Base-by-base conservation (phyloP, 176 grass and related monocot genomes). In the Thalia dealbata region DNA sequence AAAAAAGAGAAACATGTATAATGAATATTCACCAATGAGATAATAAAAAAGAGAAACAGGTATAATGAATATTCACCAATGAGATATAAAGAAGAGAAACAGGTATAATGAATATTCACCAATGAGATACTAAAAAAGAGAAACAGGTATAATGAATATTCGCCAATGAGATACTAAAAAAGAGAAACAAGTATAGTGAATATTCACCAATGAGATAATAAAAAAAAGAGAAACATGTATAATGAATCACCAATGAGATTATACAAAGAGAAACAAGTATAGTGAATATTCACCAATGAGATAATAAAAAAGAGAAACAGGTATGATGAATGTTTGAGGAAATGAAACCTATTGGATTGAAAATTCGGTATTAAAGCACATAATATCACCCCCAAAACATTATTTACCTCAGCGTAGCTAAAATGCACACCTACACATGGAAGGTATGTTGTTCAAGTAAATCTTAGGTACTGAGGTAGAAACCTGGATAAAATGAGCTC, bases 401-500 rank as follows among this genome's bases (percentile, higher is more conserved):
- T 10, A n/a, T 22, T 7, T 60, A 58, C 21, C 54, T 58, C 22
- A 2, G n/a, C n/a, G 16, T 6, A 6, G 6, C 6, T n/a, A n/a
- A 63, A 28, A 2, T 63, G 61, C 23, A 63, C 61, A 28, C 10
- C 2, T 13, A 29, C 25, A 63, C 2, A 43, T 68, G 14, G 32
- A 69, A 12, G 3, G 18, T 22, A 44, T 6, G 19, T 1, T 67
- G 63, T 68, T 27, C 55, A 71, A 41, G 22, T 15, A 28, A 7
- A 76, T 60, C 41, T 55, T 3, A 50, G 73, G 21, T 84, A 72
- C 52, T 10, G 32, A 50, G 73, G 26, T 22, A 41, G 41, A 50
- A 67, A 97, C 93, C 93, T 97, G 71, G 82, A 92, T 56, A 97
- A 79, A 69, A 97, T 82, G 67, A 92, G 86, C 73, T 97, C 89